Percentiles rank a stretch among this genome's conserved stretches.
Conservation (phyloP, 2,329 filamentous ascomycete genomes). For the Colletotrichum spaethianum region DNA sequence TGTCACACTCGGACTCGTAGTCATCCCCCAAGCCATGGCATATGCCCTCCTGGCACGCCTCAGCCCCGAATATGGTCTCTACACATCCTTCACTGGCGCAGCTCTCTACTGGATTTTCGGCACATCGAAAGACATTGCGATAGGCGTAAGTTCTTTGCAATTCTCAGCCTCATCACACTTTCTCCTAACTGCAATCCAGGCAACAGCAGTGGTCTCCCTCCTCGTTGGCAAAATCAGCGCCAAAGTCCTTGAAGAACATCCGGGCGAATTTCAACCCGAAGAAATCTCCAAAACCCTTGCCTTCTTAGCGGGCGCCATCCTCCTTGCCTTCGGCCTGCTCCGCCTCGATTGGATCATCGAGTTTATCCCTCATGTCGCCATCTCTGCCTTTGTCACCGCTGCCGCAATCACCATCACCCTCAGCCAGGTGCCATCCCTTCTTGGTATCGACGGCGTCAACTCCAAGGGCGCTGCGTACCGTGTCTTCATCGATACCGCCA, state of each 20-base stretch:
- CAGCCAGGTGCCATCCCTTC: conserved; percentile 65
- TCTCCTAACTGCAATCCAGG: conserved; percentile 56
- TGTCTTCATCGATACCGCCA: conserved; percentile 67
- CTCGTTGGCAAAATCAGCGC: conserved; percentile 63
- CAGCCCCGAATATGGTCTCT: conserved; percentile 79
- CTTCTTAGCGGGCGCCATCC: conserved; percentile 63
- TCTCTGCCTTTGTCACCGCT: conserved; percentile 69
- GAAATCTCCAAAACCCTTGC: conserved; percentile 64
- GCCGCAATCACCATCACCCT: conserved; percentile 65
- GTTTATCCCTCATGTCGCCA: conserved; percentile 66
- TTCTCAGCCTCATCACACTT: rapidly evolving
- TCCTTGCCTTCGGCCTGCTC: conserved; percentile 64
- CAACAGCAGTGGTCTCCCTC: conserved; percentile 66
- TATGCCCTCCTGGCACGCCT: conserved; percentile 81
- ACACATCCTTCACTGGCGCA: conserved; percentile 87
- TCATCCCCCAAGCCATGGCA: conserved; percentile 85
- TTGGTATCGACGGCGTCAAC: conserved; percentile 66
- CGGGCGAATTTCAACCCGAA: conserved; percentile 45
- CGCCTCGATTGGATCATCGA: conserved; percentile 69
- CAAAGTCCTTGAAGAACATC: conserved; percentile 52
- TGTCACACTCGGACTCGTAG: conserved; percentile 73
- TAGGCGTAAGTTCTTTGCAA: conserved; percentile 66
- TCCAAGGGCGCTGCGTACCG: conserved; percentile 63
- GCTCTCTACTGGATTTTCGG: conserved; percentile 88
- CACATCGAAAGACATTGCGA: conserved; percentile 88